Evolutionary conservation across 2,329 filamentous ascomycete species (phyloP).

Genomic region (Chlorencoelia australis): DNA sequence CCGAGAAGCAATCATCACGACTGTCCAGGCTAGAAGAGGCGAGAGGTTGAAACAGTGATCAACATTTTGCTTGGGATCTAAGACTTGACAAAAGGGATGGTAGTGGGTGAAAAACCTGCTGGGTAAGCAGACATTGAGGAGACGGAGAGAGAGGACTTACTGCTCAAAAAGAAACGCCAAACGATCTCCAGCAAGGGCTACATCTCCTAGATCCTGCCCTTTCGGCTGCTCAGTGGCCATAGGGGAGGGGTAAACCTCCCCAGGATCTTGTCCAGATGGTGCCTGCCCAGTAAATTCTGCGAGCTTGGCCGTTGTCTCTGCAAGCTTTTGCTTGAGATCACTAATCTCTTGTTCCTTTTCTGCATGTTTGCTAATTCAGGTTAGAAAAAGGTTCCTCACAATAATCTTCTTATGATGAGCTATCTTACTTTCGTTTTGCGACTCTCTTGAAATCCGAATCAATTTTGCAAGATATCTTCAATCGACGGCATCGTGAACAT

Average conservation of each 20-base stretch:
- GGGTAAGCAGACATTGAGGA: slow-evolving; percentile 18
- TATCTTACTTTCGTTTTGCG: slow-evolving; percentile 36
- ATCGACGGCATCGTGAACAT: slow-evolving; percentile 52
- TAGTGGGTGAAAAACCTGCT: slow-evolving; percentile 52
- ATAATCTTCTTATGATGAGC: no score
- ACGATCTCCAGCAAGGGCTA: slow-evolving; percentile 8
- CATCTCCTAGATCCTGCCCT: slow-evolving; percentile 7
- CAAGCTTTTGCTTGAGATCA: slow-evolving; percentile 33
- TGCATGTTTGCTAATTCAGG: slow-evolving; percentile 43
- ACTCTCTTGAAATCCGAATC: slow-evolving; percentile 60
- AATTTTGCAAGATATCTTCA: slow-evolving; percentile 54
- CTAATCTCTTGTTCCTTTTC: slow-evolving; percentile 50
- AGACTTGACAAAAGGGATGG: slow-evolving; percentile 54
- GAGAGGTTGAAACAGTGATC: slow-evolving; percentile 48
- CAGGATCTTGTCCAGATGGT: slow-evolving; percentile 38
- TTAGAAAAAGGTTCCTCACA: not conserved
- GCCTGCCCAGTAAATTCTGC: slow-evolving; percentile 29
- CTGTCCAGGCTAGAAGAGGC: slow-evolving; percentile 59
- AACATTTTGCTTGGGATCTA: slow-evolving; percentile 42
- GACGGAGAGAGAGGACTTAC: slow-evolving; percentile 4
- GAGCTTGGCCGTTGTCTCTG: slow-evolving; percentile 6
- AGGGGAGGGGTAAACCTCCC: slow-evolving; percentile 36
- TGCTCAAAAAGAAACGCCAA: slow-evolving; percentile 8
- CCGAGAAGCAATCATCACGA: slow-evolving; percentile 51
- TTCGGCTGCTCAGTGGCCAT: slow-evolving; percentile 28